Evolutionary conservation across 1,284 basidiomycete species (phyloP).

Genomic region (Quambalaria eucalypti): DNA sequence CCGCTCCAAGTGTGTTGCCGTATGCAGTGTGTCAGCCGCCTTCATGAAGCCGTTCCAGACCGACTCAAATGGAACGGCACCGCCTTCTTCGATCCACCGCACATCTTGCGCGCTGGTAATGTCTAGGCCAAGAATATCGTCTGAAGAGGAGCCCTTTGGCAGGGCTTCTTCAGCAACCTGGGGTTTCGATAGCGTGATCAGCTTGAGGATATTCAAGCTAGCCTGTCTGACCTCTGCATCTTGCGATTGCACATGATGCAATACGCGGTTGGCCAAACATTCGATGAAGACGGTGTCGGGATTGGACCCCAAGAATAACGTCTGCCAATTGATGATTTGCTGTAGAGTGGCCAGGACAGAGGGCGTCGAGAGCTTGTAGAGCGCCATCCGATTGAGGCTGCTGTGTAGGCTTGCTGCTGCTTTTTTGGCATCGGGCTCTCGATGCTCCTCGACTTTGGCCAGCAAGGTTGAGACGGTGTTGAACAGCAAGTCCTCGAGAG

Average conservation of each 20-base stretch:
- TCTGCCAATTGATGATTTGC: constrained; percentile 17
- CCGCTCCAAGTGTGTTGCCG: constrained; percentile 29
- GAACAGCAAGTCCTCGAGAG: constrained; percentile 15
- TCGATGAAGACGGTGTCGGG: constrained; percentile 22
- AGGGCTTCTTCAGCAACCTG: constrained; percentile 12
- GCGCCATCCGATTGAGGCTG: constrained; percentile 25
- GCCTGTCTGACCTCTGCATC: not conserved
- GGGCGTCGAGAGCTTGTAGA: constrained; percentile 12
- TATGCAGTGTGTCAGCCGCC: constrained; percentile 19
- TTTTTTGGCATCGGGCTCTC: not conserved
- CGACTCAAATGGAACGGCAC: constrained; percentile 3
- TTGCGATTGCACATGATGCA: constrained; percentile 1
- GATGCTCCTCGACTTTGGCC: not conserved
- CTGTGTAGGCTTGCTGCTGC: constrained; percentile 1
- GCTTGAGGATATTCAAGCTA: constrained; percentile 18
- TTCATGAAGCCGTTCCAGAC: constrained; percentile 23
- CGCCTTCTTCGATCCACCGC: not conserved
- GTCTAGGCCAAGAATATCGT: constrained; percentile 3
- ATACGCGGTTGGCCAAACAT: constrained; percentile 23
- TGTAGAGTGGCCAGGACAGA: constrained; percentile 7
- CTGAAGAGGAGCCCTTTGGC: constrained; percentile 1
- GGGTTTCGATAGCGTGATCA: constrained; percentile 17
- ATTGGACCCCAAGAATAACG: constrained; percentile 14
- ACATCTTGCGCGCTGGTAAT: not conserved
- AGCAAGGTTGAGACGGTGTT: constrained; percentile 10